Percentiles rank a stretch among this genome's conserved stretches.
phyloP scores from a whole-genome alignment of 2,329 filamentous ascomycete genomes.

The Pyrenophora seminiperda region DNA sequence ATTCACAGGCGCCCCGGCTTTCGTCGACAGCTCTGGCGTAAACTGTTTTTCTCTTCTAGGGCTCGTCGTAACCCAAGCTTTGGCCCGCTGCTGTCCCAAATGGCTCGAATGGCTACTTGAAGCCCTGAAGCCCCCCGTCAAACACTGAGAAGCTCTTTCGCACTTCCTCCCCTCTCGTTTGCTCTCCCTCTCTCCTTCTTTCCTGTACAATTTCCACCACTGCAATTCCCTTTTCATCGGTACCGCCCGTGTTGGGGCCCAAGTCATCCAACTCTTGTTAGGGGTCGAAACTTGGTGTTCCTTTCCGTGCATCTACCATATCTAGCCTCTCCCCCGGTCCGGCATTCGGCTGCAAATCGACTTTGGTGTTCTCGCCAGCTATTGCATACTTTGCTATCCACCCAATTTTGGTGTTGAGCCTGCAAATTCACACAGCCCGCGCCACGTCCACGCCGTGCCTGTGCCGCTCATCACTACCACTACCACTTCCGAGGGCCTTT shows the following conservation, averaged over 20 bases:
- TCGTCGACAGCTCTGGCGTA: slow-evolving; percentile 35
- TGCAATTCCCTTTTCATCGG: slow-evolving; percentile 33
- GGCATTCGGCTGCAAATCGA: slow-evolving; percentile 31
- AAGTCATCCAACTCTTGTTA: slow-evolving; percentile 38
- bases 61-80: slow-evolving; percentile 44
- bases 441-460: slow-evolving; percentile 1
- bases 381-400: slow-evolving; percentile 33
- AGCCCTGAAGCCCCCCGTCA: slow-evolving; percentile 19
- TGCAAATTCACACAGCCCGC: slow-evolving; percentile 26
- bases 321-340: slow-evolving; percentile 24
- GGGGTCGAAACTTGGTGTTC: slow-evolving; percentile 36
- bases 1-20: slow-evolving; percentile 15
- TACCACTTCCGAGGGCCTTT: too few relatives aligned
- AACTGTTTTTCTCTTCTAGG: slow-evolving; percentile 37
- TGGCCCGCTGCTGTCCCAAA: slow-evolving; percentile 42
- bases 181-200: slow-evolving; percentile 28
- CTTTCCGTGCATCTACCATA: slow-evolving; percentile 32
- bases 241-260: slow-evolving; percentile 21
- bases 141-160: slow-evolving; percentile 27
- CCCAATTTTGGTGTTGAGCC: slow-evolving; percentile 44
- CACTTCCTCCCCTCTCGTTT: slow-evolving; percentile 26
- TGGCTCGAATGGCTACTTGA: slow-evolving; percentile 40
- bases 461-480: not conserved
- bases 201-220: slow-evolving; percentile 24
- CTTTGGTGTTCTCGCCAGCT: slow-evolving; percentile 43